Conservation (phyloP, 768 basidiomycete genomes). For the Leccinum longicurvipes region DNA sequence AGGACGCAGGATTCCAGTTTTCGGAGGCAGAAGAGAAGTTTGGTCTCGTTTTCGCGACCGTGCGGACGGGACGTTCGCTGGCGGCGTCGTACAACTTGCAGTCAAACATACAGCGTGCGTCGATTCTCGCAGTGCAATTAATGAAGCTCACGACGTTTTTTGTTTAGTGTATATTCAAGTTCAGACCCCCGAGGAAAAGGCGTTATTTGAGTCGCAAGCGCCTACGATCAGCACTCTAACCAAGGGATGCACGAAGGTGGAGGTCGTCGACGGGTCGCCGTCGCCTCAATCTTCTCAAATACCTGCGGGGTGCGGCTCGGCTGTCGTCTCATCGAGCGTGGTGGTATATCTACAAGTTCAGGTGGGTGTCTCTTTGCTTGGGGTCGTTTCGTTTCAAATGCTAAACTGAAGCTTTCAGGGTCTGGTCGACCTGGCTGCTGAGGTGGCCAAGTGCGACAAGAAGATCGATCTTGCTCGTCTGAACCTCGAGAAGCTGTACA, state of each 20-base stretch:
- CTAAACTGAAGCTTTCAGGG: constrained; percentile 50
- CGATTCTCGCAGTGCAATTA: not conserved
- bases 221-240: constrained; percentile 77
- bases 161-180: constrained; percentile 67
- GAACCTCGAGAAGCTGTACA: constrained; percentile 73
- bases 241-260: constrained; percentile 81
- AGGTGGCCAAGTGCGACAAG: constrained; percentile 88
- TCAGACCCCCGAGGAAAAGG: constrained; percentile 57
- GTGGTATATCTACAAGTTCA: constrained; percentile 82
- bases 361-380: constrained; percentile 41
- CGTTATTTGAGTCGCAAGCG: constrained; percentile 67
- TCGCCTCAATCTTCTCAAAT: constrained; percentile 50
- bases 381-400: too few relatives aligned
- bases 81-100: constrained; percentile 87
- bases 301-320: constrained; percentile 78
- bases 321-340: constrained; percentile 70
- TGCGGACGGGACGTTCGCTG: constrained; percentile 50
- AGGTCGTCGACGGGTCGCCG: constrained; percentile 54
- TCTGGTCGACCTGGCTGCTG: constrained; percentile 82
- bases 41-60: constrained; percentile 75
- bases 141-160: not conserved
- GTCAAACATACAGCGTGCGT: constrained; percentile 51
- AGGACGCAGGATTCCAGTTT: constrained; percentile 64
- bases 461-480: constrained; percentile 72
- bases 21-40: constrained; percentile 79